Percentiles rank a stretch among this genome's conserved stretches.
These are phyloP conservation scores for Osmozyma mogii DNA, from an alignment of 805 yeast species.

Conservation along the genomic window DNA sequence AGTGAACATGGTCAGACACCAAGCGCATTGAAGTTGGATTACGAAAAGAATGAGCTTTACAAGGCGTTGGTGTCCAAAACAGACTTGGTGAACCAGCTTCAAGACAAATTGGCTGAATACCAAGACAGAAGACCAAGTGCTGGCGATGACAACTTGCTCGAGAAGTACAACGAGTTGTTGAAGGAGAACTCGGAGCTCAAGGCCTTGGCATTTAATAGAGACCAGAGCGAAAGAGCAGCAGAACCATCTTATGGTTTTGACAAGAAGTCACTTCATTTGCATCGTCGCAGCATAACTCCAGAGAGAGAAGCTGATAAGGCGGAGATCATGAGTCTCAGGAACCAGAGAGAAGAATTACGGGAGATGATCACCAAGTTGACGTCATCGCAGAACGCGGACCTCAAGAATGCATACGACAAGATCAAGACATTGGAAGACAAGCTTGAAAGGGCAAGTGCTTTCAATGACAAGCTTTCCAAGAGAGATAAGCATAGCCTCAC, in stretches of 20 bases:
- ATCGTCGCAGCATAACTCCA: no score
- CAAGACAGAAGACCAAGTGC: no score
- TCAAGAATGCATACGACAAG: slow-evolving; percentile 28
- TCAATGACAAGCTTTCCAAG: slow-evolving; percentile 27
- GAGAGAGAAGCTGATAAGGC: slow-evolving; percentile 6
- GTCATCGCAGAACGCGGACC: slow-evolving; percentile 27
- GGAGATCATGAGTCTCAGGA: slow-evolving; percentile 9
- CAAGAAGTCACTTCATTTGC: no score
- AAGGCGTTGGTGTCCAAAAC: slow-evolving; percentile 40
- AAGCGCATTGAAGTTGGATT: slow-evolving; percentile 46
- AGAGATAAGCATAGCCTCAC: slow-evolving; percentile 11
- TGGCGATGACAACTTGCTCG: slow-evolving; percentile 27
- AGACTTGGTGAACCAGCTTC: slow-evolving; percentile 38
- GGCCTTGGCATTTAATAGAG: no score
- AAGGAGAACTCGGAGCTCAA: slow-evolving; percentile 36
- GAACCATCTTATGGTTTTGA: no score
- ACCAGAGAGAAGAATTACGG: slow-evolving; percentile 35
- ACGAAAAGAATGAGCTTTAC: slow-evolving; percentile 47
- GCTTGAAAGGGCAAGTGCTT: slow-evolving; percentile 19
- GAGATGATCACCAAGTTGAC: slow-evolving; percentile 32
- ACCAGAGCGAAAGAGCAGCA: no score
- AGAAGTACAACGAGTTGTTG: slow-evolving; percentile 31
- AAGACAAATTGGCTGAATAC: slow-evolving; percentile 38
- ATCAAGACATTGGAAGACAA: slow-evolving; percentile 24
- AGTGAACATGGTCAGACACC: slow-evolving; percentile 47